Conservation (phyloP, 1,284 basidiomycete genomes). For the Termitomyces sp. region DNA sequence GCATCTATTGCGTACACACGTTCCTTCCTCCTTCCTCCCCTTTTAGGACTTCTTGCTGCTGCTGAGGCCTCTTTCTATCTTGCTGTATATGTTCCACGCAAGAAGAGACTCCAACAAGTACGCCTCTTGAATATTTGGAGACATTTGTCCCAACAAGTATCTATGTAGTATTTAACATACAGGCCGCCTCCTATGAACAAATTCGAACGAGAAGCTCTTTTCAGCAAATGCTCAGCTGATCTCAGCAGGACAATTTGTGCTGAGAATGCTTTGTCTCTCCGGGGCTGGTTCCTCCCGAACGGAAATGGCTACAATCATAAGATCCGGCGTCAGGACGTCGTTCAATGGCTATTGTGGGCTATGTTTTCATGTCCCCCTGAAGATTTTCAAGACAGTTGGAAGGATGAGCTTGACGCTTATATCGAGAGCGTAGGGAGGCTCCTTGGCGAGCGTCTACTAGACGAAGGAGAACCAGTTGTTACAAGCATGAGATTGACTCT, state of each 20-base stretch:
- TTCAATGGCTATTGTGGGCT: constrained; percentile 65
- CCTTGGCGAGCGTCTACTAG: constrained; percentile 35
- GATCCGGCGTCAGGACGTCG: constrained; percentile 44
- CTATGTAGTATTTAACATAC: constrained; percentile 34
- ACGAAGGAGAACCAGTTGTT: constrained; percentile 32
- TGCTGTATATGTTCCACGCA: constrained; percentile 46
- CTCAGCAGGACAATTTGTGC: constrained; percentile 21
- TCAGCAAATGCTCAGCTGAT: constrained; percentile 40
- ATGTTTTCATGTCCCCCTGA: constrained; percentile 41
- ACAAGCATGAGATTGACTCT: constrained; percentile 49
- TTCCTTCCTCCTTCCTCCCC: constrained; percentile 25
- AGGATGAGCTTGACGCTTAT: constrained; percentile 45
- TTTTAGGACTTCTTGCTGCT: constrained; percentile 32
- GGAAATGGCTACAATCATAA: constrained; percentile 11
- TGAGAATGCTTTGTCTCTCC: constrained; percentile 30
- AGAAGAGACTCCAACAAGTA: constrained; percentile 43
- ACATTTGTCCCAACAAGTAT: no score
- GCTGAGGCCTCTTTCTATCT: constrained; percentile 47
- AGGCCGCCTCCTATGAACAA: constrained; percentile 35
- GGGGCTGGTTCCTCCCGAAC: constrained; percentile 51
- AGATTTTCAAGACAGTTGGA: constrained; percentile 33
- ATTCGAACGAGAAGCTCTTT: constrained; percentile 43
- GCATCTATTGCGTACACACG: constrained; percentile 23
- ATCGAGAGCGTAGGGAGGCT: constrained; percentile 33
- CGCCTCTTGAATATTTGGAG: background rate